Base-by-base conservation (phyloP, 73 alveolate species). In the Stentor coeruleus region DNA sequence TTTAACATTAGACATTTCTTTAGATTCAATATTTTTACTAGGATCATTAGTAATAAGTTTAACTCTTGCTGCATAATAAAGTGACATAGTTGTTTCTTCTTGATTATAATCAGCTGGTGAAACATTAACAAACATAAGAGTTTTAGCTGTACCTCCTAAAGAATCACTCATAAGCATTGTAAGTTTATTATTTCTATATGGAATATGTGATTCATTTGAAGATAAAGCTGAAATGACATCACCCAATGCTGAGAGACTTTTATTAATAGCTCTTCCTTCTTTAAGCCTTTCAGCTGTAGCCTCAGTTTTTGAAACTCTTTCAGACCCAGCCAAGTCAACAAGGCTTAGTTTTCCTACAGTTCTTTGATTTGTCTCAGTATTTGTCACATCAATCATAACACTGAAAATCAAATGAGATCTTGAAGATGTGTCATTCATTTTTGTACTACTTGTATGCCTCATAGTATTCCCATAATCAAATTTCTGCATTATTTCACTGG, bases 71-170 rank as follows among this genome's bases (percentile, higher is more conserved):
- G 83, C 83, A 75, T 39, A 75, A 39, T n/a, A 1, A n/a, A 75
- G 72, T 1, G 3, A 20, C 59, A 40, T 39, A 15, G 38, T 75
- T 20, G 98, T 92, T 82, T 94, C 97, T 66, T 89, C 89, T 58
- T 82, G 58, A 74, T 92, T 84, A 77, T 90, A 94, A n/a, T 79
- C 79, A 35, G 96, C 87, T 30, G 99, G 98, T 66, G 98, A 91
- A 26, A 96, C 89, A 31, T 96, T 96, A 26, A 95, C 99, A 85
- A 96, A 89, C 98, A 96, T 94, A 28, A 96, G 88, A 3, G 99
- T 96, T 84, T 96, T 96, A 0, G 99, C 97, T 82, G 91, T 94
- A 30, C 99, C 99, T 72, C 98, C 99, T 79, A 96, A 74, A 39
- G 96, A 91, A 75, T 95, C 98, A 41, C 90, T 92, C 83, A 96